Evolutionary conservation across 306 rosid genomes (phyloP), one percentile per base, ranked within the genome.

Genomic region (Dryas alaskensis): DNA sequence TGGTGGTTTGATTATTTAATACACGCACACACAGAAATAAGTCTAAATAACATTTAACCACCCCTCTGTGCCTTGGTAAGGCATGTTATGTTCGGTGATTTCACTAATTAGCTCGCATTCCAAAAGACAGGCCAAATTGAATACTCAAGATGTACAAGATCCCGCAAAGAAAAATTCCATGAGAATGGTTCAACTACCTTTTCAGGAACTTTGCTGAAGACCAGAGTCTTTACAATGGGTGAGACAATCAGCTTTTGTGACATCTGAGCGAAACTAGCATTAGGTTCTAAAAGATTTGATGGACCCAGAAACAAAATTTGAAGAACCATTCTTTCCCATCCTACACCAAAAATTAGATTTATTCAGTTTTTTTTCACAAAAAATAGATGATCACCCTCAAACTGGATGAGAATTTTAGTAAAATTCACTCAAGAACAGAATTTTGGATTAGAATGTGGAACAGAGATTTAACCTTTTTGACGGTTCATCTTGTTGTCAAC

Each of bases 261-360:
- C 99, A 94, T 94, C 81, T 92, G 93, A 69, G 79, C 87, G 78
- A 94, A 92, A 84, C 88, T 92, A 70, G 93, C 87, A 67, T 87
- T 90, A 40, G 98, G 98, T 72, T 94, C 97, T 78, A 94, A 84
- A 65, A 94, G 90, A 81, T 94, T 92, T 52, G 99, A 88, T 74
- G 97, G 99, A 70, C 96, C 98, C 60, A 94, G 99, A 80, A 94
- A 92, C 87, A 94, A 83, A 81, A 94, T 92, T 79, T 94, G 99
- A 25, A 94, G 90, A 76, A 92, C 99, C 96, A 92, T 94, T 86
- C 99, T 88, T 86, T 94, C 98, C 99, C 99, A 92, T 63, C 97
- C 97, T 92, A 83, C 83, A 82, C 19, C 78, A 46, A 54, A 73
- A 68, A 60, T 55, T 57, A 79, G 8, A 39, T 62, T 54, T 57